Evolutionary conservation across 163 green algal genomes (phyloP), one percentile per base, ranked within the genome.

Genomic region (Scenedesmus sp.): DNA sequence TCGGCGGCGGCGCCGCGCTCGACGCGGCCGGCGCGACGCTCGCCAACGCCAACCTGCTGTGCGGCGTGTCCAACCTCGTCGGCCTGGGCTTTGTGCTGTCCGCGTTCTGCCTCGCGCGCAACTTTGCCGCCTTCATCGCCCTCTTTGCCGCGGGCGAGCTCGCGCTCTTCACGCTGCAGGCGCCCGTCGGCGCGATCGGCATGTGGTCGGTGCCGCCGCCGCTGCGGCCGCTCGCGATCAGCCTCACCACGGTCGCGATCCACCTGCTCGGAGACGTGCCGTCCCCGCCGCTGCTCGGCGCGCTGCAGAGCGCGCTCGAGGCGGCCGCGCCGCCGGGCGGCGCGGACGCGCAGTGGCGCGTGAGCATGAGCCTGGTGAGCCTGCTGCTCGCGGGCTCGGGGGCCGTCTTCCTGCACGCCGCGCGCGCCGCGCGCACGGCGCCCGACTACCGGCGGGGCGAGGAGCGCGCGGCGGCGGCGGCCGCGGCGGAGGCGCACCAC

Each of bases 231-330:
- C 84, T 97, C 51, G 93, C 90, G 14, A 93, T 94, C 62, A 88
- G 79, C n/a, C 82, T 98, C 63, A 88, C 82, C 13, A 95, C 96
- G 0, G 87, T 98, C 10, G 78, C 74, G 39, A 95, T 97, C 10
- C 95, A 99, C 65, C 36, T 97, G 33, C 63, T 97, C 1, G 95
- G 95, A 0, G 95, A 99, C 80, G 95, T 99, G 63, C 95, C 95
- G 11, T 94, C 89, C 6, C 94, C 95, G 3, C 93, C 95, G 1
- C 56, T 97, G 36, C 81, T 97, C 18, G 96, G 95, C 48, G 57
- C 82, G 50, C 56, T 98, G 45, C 94, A 98, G 75, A 87, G 67
- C 20, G 60, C 48, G 18, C 64, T 97, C 33, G 70, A 72, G 22
- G 44, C 42, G 13, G 85, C 78, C 17, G 83, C 84, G 63, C 34